phyloP scores from a whole-genome alignment of 768 basidiomycete species.

The Fibroporia radiculosa region DNA sequence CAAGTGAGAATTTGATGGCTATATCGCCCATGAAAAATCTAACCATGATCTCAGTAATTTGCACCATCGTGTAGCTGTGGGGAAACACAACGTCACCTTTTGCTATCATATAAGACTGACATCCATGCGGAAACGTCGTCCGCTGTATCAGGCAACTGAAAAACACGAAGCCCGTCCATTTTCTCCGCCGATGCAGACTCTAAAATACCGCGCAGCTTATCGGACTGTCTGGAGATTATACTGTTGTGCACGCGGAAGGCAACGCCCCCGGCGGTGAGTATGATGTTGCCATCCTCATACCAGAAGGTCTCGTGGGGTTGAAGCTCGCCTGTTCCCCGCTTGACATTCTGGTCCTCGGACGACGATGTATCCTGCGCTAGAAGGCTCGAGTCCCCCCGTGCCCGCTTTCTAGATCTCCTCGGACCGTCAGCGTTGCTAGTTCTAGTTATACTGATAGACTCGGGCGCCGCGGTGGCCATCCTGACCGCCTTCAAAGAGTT shows the following conservation, averaged over 20 bases:
- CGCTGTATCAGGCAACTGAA: conserved; percentile 7
- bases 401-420: too few relatives aligned
- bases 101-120: not conserved
- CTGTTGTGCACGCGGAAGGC: conserved; percentile 9
- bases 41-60: not conserved
- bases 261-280: conserved; percentile 5
- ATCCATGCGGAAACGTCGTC: not conserved
- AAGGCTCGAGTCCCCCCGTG: too few relatives aligned
- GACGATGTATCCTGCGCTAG: too few relatives aligned
- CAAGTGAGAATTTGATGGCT: not conserved
- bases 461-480: too few relatives aligned
- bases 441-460: too few relatives aligned
- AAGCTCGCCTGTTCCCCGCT: not conserved
- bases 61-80: not conserved
- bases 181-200: too few relatives aligned
- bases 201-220: too few relatives aligned
- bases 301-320: conserved; percentile 2
- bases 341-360: too few relatives aligned
- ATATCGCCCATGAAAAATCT: not conserved
- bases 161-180: conserved; percentile 11
- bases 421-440: too few relatives aligned
- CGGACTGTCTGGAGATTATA: conserved; percentile 5
- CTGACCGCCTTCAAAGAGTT: too few relatives aligned
- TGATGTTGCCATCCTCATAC: conserved; percentile 13
- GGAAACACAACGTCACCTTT: not conserved